Evolutionary conservation across 768 basidiomycete genomes (phyloP).

Genomic region (Tulasnella sp.): DNA sequence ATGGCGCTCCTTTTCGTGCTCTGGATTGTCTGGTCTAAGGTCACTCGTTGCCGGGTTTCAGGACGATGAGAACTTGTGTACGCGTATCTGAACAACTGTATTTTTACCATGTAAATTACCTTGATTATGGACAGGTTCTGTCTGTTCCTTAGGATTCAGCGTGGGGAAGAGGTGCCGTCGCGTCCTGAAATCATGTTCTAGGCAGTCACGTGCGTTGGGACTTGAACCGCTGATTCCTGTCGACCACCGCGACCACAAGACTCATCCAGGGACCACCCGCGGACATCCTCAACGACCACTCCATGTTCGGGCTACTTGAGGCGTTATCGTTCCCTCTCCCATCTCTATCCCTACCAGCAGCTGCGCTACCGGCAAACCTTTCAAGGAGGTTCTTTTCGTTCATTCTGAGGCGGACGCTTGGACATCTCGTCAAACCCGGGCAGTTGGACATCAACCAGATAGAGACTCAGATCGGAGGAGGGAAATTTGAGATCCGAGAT

Average conservation of each 20-base stretch:
- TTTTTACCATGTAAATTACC: background rate
- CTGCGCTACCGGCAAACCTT: conserved; percentile 38
- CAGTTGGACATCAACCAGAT: conserved; percentile 80
- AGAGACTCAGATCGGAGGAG: conserved; percentile 87
- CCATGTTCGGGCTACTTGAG: background rate
- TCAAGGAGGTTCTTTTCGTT: conserved; percentile 88
- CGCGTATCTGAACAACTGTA: background rate
- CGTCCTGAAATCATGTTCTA: background rate
- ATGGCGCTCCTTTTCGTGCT: background rate
- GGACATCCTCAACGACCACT: background rate
- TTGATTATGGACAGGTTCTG: background rate
- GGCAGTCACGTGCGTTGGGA: background rate
- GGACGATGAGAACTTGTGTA: background rate
- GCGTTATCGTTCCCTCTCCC: conserved; percentile 14
- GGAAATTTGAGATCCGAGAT: conserved; percentile 75
- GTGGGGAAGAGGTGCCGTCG: background rate
- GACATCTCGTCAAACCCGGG: conserved; percentile 78
- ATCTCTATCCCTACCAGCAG: conserved; percentile 24
- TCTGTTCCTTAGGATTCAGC: background rate
- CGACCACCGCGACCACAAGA: background rate
- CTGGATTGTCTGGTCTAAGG: background rate
- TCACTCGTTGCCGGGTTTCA: background rate
- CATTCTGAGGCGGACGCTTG: conserved; percentile 67
- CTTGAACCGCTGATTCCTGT: background rate
- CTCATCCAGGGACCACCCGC: background rate